Conservation (phyloP, 805 yeast species). For the Starmerella stigmatis region DNA sequence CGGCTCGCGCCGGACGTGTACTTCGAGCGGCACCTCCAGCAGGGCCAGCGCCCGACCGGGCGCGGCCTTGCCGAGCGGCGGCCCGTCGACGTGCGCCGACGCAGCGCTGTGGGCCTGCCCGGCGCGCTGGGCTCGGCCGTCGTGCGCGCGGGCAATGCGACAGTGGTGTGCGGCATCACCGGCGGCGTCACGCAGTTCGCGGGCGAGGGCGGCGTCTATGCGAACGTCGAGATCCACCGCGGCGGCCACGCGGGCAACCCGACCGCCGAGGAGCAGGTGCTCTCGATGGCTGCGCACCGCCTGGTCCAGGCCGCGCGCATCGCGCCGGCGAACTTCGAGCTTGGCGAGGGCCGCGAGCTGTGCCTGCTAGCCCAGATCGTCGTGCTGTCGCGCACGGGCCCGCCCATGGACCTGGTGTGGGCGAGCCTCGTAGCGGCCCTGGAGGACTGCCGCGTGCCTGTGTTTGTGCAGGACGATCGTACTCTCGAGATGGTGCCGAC, state of each 20-base stretch:
- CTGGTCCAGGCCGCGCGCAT: slow-evolving; percentile 48
- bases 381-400: slow-evolving; percentile 73
- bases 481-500: slow-evolving; percentile 36
- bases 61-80: slow-evolving; percentile 66
- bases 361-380: slow-evolving; percentile 64
- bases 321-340: slow-evolving; percentile 31
- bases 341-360: slow-evolving; percentile 33
- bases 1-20: slow-evolving; percentile 78
- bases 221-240: slow-evolving; percentile 64
- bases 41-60: slow-evolving; percentile 63
- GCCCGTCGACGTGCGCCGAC: slow-evolving; percentile 35
- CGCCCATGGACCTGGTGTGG: slow-evolving; percentile 69
- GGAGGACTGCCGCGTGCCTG: slow-evolving; percentile 50
- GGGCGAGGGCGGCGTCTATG: slow-evolving; percentile 45
- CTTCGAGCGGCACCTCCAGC: slow-evolving; percentile 62
- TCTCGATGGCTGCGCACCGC: slow-evolving; percentile 57
- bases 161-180: slow-evolving; percentile 59
- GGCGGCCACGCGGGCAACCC: slow-evolving; percentile 68
- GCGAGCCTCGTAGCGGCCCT: slow-evolving; percentile 56
- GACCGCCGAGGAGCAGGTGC: slow-evolving; percentile 70
- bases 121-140: slow-evolving; percentile 56
- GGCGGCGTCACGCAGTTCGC: slow-evolving; percentile 48
- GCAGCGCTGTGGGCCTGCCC: slow-evolving; percentile 15
- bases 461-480: slow-evolving; percentile 51
- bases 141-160: slow-evolving; percentile 59